phyloP scores from a whole-genome alignment of 1,139 yeast species.

The Nakaseomyces glabratus region DNA sequence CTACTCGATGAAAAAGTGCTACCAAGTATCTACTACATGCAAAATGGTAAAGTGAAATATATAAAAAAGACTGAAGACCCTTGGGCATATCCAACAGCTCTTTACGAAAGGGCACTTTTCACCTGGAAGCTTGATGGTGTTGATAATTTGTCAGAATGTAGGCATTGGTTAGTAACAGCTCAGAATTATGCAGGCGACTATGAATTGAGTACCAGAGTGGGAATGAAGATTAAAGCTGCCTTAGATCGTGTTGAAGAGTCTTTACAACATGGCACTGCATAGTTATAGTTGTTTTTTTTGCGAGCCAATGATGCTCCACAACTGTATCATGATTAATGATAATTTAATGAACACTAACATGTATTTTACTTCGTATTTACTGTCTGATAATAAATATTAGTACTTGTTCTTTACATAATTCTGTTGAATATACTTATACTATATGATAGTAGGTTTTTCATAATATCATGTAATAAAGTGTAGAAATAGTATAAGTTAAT shows the following conservation, averaged over 20 bases:
- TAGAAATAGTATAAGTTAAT: no score
- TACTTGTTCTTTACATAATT: no score
- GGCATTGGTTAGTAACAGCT: conserved; percentile 65
- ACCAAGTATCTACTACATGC: conserved; percentile 26
- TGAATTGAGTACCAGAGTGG: conserved; percentile 83
- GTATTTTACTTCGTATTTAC: no score
- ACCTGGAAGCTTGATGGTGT: conserved; percentile 63
- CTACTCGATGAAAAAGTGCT: conserved; percentile 54
- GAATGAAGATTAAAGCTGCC: conserved; percentile 87
- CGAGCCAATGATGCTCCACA: no score
- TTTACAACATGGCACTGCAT: no score
- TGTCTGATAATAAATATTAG: no score
- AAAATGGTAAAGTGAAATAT: conserved; percentile 33
- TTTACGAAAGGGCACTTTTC: conserved; percentile 78
- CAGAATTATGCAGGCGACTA: conserved; percentile 78
- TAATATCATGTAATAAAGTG: no score
- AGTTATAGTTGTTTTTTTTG: no score
- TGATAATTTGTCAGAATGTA: conserved; percentile 47
- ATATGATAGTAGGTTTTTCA: no score
- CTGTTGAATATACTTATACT: no score
- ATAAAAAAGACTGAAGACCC: conserved; percentile 57
- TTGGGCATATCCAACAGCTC: conserved; percentile 80
- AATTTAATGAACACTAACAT: no score
- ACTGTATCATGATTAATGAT: no score
- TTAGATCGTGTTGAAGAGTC: conserved; percentile 50